Conservation (phyloP, 371 early-diverging fungal species). For the Haplosporangium sp. region DNA sequence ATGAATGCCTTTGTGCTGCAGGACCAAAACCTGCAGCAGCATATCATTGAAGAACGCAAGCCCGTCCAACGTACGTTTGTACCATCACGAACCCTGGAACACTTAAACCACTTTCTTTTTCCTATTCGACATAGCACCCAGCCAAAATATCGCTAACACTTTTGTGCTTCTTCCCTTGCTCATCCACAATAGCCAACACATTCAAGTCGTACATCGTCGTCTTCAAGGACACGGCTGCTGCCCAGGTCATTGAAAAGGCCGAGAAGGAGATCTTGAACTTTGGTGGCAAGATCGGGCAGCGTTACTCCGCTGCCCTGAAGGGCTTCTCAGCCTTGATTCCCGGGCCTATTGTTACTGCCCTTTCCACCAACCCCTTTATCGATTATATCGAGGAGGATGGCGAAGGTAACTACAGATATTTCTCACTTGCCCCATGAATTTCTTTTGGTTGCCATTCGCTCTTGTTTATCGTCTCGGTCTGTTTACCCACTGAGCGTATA, state of each 20-base stretch:
- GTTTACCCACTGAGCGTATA: no score
- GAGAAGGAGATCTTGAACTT: slow-evolving; percentile 32
- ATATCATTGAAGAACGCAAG: slow-evolving; percentile 10
- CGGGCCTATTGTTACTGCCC: slow-evolving; percentile 12
- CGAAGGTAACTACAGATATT: slow-evolving; percentile 17
- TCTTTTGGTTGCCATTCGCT: no score
- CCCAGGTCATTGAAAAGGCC: slow-evolving; percentile 32
- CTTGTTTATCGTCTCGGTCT: no score
- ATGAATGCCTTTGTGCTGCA: slow-evolving; percentile 21
- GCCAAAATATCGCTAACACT: background rate
- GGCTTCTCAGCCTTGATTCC: slow-evolving; percentile 55
- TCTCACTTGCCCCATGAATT: no score
- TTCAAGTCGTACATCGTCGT: slow-evolving; percentile 51
- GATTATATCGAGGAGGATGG: slow-evolving; percentile 49
- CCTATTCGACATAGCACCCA: background rate
- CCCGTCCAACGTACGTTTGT: background rate
- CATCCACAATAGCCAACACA: background rate
- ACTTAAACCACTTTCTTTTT: background rate
- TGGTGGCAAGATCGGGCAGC: slow-evolving; percentile 54
- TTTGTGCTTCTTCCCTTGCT: background rate
- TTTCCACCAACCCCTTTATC: slow-evolving; percentile 43
- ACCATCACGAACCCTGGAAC: background rate
- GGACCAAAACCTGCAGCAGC: slow-evolving; percentile 16
- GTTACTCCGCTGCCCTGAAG: slow-evolving; percentile 44
- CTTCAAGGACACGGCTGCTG: slow-evolving; percentile 35